phyloP scores from a whole-genome alignment of 768 basidiomycete species.

The Boletus patriciae region DNA sequence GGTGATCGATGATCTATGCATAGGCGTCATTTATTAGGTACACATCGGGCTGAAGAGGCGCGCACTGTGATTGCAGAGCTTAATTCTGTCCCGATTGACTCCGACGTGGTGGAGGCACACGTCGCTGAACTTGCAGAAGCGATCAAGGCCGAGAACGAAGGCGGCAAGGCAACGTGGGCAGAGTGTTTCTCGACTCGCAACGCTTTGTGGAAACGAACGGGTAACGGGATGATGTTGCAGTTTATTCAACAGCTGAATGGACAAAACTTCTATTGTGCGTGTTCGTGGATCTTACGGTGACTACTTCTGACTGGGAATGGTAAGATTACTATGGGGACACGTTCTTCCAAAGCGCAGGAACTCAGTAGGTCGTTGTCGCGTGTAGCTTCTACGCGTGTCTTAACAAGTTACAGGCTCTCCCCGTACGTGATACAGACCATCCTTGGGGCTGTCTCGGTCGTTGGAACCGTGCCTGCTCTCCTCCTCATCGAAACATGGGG shows the following conservation, averaged over 20 bases:
- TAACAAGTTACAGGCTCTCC: conserved; percentile 40
- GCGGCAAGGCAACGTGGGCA: conserved; percentile 14
- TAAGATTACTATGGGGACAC: conserved; percentile 19
- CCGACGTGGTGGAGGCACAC: conserved; percentile 12
- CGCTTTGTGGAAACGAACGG: conserved; percentile 16
- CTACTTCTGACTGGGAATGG: background rate
- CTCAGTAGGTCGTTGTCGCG: conserved; percentile 40
- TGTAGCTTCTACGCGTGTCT: background rate
- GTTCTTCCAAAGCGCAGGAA: conserved; percentile 55
- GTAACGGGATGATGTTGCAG: conserved; percentile 18
- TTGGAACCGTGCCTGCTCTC: conserved; percentile 70
- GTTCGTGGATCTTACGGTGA: background rate
- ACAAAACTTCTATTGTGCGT: conserved; percentile 19
- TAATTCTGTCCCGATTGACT: conserved; percentile 15
- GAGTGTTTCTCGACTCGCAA: conserved; percentile 19
- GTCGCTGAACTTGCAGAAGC: conserved; percentile 14
- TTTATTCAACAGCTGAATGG: conserved; percentile 18
- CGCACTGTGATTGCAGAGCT: conserved; percentile 17
- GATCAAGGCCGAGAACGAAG: conserved; percentile 15
- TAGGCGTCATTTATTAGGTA: conserved; percentile 12
- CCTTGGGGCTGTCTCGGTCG: conserved; percentile 70
- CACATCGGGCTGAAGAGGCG: background rate
- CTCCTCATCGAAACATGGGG: conserved; percentile 70
- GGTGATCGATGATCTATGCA: background rate
- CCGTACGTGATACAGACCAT: conserved; percentile 74